Evolutionary conservation across 2,329 filamentous ascomycete genomes (phyloP), one percentile per base, ranked within the genome.

Genomic region (Rhynchosporium graminicola): DNA sequence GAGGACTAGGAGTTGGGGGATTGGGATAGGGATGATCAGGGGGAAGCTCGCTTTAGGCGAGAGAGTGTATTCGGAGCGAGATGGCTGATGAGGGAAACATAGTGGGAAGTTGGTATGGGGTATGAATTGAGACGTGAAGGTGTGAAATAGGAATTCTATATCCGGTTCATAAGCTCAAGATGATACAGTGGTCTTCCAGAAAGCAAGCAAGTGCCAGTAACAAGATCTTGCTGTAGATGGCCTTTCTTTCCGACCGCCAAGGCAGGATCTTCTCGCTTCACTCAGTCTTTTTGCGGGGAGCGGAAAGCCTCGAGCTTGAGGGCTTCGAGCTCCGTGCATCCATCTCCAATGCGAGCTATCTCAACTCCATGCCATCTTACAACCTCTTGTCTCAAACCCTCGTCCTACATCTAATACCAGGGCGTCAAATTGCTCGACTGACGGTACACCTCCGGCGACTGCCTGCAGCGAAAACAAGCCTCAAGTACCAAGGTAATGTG

Each of bases 401-500:
- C 28, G 42, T 50, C 40, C 38, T 38, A 52, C 50, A 38, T 38
- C 38, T n/a, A 52, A 52, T 38, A 38, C 38, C 8, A n/a, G 5
- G 9, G 10, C n/a, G 28, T n/a, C 38, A 52, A 15, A 10, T 12
- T 15, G 26, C 46, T 48, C 46, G 10, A 40, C 50, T 33, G 43
- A 36, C 13, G 42, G n/a, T 20, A n/a, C n/a, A 20, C 43, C 43
- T 46, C 20, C 46, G 47, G 28, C 31, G 4, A 60, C 12, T 15
- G 2, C 54, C 26, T 28, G 28, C 48, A 46, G 43, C 43, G 43
- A n/a, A 46, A 46, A n/a, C 43, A 45, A 45, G 15, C 42, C 15
- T 45, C 55, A 45, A 46, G 42, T 33, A 28, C 12, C 2, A 1
- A 61, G 48, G 62, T 63, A 52, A 59, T 63, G 58, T 63, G 62